Evolutionary conservation across 2,329 filamentous ascomycete genomes (phyloP), one percentile per base, ranked within the genome.

Genomic region (Phaeosphaeria sp.): DNA sequence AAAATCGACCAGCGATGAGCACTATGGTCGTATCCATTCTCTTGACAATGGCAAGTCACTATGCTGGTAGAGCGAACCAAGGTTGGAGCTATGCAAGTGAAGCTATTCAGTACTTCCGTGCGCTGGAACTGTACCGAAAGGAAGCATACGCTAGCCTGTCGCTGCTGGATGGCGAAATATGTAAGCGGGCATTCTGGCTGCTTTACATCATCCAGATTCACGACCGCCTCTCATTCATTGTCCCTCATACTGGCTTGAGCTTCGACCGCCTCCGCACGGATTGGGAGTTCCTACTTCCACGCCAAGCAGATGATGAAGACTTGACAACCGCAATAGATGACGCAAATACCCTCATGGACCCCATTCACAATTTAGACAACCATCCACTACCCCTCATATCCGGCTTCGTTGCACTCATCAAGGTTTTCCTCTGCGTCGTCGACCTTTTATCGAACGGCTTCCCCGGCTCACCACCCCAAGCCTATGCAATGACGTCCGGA

Each of bases 131-230:
- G 21, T 64, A 46, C 48, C 55, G 62, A n/a, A 56, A 52, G 23
- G 55, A 60, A 50, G 57, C 50, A 20, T 65, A 63, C 51, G 50
- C 47, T 36, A 18, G 25, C 7, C 43, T 65, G 41, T 49, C 23
- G 25, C 13, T 25, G 13, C 46, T 58, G 18, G 62, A 65, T 18
- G 20, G 50, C 3, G 57, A 65, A 46, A 22, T 63, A 17, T 65
- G 60, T 46, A 65, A 63, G 53, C 51, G 62, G 52, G 55, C 59
- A 13, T 60, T 65, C 46, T 63, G 57, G 62, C 23, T 63, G 42
- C 60, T 65, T 2, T 60, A 60, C 25, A 62, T 65, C 23, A 63
- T 65, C 33, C 62, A 65, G 50, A 65, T 58, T 27, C 63, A 61
- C 43, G 63, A 63, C 21, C 58, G 60, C 18, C 56, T 65, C 4